phyloP scores from a whole-genome alignment of 1,284 basidiomycete species.

The Naganishia sp. region DNA sequence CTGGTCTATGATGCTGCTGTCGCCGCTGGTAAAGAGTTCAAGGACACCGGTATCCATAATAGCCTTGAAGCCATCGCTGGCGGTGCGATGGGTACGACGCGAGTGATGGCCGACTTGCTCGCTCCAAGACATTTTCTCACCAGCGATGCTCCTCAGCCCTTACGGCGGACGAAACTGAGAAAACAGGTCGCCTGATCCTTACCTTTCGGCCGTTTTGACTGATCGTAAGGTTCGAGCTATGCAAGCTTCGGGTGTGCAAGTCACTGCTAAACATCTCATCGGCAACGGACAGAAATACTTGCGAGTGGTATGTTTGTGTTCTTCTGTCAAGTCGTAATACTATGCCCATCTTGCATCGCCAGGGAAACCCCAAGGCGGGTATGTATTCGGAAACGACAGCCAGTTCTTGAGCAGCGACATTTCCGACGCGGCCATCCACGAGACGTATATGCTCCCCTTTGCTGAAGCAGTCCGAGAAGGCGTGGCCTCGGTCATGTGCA shows the following conservation, averaged over 20 bases:
- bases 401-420: conserved; percentile 9
- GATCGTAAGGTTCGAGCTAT: conserved; percentile 72
- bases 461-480: conserved; percentile 71
- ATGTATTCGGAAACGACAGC: not conserved
- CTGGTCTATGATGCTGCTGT: conserved; percentile 53
- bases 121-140: not conserved
- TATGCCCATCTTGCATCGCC: conserved; percentile 8
- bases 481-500: conserved; percentile 75
- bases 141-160: conserved; percentile 54
- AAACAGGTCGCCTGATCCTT: conserved; percentile 77
- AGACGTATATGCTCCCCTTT: conserved; percentile 59
- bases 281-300: conserved; percentile 52
- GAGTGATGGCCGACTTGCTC: not conserved
- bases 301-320: conserved; percentile 31
- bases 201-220: conserved; percentile 68
- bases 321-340: not conserved
- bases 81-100: conserved; percentile 46
- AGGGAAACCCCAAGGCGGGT: conserved; percentile 18
- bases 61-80: conserved; percentile 50
- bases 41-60: conserved; percentile 51
- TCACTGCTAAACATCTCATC: conserved; percentile 51
- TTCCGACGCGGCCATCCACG: conserved; percentile 45
- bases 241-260: conserved; percentile 68
- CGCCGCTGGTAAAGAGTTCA: conserved; percentile 57
- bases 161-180: conserved; percentile 65